Conservation (phyloP, 495 filamentous ascomycete species). For the Podospora australis region DNA sequence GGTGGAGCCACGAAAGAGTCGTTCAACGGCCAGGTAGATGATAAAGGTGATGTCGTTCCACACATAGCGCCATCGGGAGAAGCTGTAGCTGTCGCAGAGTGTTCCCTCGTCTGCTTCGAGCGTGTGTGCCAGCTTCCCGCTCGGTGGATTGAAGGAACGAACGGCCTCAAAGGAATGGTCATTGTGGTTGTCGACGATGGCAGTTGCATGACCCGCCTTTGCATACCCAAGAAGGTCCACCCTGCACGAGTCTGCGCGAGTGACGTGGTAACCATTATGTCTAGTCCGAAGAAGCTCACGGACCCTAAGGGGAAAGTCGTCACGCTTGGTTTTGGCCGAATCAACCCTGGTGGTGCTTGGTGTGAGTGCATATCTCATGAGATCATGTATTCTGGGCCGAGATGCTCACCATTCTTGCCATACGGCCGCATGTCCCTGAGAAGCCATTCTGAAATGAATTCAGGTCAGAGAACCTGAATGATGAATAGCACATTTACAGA, state of each 20-base stretch:
- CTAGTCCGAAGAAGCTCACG: too few relatives aligned
- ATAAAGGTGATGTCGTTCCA: slow-evolving; percentile 38
- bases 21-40: slow-evolving; percentile 37
- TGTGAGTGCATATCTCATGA: too few relatives aligned
- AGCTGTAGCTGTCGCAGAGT: slow-evolving; percentile 10
- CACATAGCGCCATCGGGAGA: slow-evolving; percentile 40
- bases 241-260: slow-evolving; percentile 5
- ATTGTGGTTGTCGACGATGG: slow-evolving; percentile 7
- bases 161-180: slow-evolving; percentile 7
- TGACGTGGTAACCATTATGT: too few relatives aligned
- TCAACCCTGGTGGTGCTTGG: too few relatives aligned
- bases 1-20: slow-evolving; percentile 21
- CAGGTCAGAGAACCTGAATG: too few relatives aligned
- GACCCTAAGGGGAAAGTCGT: too few relatives aligned
- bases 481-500: too few relatives aligned
- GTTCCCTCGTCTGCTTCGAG: slow-evolving; percentile 1
- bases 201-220: slow-evolving; percentile 21
- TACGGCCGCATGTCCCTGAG: too few relatives aligned
- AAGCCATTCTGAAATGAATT: too few relatives aligned
- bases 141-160: slow-evolving; percentile 11
- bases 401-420: too few relatives aligned
- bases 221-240: slow-evolving; percentile 24
- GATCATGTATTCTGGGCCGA: too few relatives aligned
- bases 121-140: not conserved
- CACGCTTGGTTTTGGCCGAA: too few relatives aligned